Base-by-base conservation (phyloP, 306 rosid species). In the Trichosanthes cucumerina region DNA sequence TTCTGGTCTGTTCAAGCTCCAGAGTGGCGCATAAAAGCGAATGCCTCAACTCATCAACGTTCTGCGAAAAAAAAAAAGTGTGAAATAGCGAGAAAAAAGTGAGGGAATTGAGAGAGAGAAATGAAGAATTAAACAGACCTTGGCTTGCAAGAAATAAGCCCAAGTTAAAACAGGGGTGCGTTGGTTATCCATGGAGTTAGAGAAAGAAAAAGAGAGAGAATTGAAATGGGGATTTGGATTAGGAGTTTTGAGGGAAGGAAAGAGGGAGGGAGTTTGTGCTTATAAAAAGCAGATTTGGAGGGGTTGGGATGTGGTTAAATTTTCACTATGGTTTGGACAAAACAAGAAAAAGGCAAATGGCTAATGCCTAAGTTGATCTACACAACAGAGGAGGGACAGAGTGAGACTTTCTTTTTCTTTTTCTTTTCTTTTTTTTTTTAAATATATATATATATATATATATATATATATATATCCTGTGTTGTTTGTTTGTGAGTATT, bases 1-100 rank as follows among this genome's bases (percentile, higher is more conserved):
- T 79, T 31, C 85, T 88, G 4, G 98, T 91, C 80, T 96, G 96
- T 79, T 92, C 97, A 8, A 92, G 90, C 88, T 96, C 99, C 31
- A 91, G 12, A 39, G 90, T 88, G 3, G 96, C 80, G 81, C 53
- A 88, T 60, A 93, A 7, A 9, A 95, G 91, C 8, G 91, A 78
- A 56, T 86, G 90, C 71, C 88, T 88, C 80, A 92, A 74, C 41
- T 96, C 99, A 59, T 96, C 99, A 88, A 90, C 86, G 71, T 86
- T 83, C 96, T 95, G 92, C 19, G 76, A 69, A 69, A 69, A 10
- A 9, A 5, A 65, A 64, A 33, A 3, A 68, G 3, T 4, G 36
- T 1, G 19, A 14, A 9, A 21, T 52, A 60, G n/a, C 19, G 10
- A 60, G 0, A 7, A 62, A 31, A 18, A 33, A 7, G 0, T 12